phyloP scores from a whole-genome alignment of 305 asterid genomes.

The Fraxinus floribunda region DNA sequence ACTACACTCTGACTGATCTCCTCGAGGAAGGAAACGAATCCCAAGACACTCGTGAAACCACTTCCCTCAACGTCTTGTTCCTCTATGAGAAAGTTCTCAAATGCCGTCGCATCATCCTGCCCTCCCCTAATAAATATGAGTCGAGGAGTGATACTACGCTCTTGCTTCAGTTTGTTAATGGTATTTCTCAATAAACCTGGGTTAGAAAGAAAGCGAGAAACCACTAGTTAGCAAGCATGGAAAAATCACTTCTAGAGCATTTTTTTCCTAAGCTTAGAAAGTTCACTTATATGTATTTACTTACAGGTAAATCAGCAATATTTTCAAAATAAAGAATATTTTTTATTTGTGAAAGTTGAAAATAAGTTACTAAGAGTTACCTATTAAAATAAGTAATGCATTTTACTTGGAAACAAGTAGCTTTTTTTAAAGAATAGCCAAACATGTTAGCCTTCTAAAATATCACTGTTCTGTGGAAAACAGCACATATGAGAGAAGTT shows the following conservation, averaged over 20 bases:
- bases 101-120: constrained; percentile 76
- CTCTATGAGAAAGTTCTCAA: constrained; percentile 90
- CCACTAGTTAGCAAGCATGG: not conserved
- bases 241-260: not conserved
- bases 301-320: not conserved
- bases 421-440: not conserved
- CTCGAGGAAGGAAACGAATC: constrained; percentile 86
- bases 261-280: not conserved
- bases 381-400: not conserved
- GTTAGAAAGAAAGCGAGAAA: constrained; percentile 16
- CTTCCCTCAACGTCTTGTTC: constrained; percentile 90
- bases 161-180: constrained; percentile 87
- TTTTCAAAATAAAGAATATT: not conserved
- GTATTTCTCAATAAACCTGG: constrained; percentile 80
- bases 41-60: constrained; percentile 81
- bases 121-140: constrained; percentile 80
- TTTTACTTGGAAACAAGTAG: not conserved
- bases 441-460: not conserved
- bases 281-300: not conserved
- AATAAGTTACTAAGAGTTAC: not conserved
- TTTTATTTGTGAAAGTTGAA: not conserved
- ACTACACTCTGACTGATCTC: constrained; percentile 69
- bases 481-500: constrained; percentile 8
- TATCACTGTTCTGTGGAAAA: not conserved
- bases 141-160: constrained; percentile 80